Evolutionary conservation across 2,329 filamentous ascomycete genomes (phyloP).

Genomic region (Hypoxylon sp.): DNA sequence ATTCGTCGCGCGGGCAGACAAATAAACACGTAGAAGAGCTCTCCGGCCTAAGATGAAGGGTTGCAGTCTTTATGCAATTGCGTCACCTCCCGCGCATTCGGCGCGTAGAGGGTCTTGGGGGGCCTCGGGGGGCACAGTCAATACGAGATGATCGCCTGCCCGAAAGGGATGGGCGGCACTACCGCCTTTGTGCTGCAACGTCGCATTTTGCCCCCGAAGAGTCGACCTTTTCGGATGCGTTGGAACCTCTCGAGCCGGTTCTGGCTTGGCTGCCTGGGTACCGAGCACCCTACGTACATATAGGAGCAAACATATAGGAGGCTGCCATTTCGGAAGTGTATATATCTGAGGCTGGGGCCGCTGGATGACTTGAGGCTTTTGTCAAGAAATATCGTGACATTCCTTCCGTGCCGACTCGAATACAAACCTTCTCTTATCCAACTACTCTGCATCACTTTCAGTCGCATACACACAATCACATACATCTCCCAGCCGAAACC

Average conservation of each 20-base stretch:
- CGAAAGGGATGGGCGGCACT: constrained; percentile 6
- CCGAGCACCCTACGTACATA: no score
- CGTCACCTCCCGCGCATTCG: constrained; percentile 16
- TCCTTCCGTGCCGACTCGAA: not conserved
- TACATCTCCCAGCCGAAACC: not conserved
- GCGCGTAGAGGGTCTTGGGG: constrained; percentile 14
- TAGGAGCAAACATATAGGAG: no score
- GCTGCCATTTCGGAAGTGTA: not conserved
- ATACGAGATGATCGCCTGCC: constrained; percentile 35
- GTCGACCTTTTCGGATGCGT: constrained; percentile 7
- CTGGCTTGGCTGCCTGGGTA: no score
- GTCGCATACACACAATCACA: not conserved
- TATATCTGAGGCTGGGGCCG: not conserved
- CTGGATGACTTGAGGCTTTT: not conserved
- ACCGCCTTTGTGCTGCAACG: constrained; percentile 17
- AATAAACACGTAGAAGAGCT: constrained; percentile 12
- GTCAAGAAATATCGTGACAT: not conserved
- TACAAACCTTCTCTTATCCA: no score
- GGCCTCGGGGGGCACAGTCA: not conserved
- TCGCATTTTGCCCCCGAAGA: constrained; percentile 19
- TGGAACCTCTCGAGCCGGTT: constrained; percentile 7
- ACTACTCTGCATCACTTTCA: not conserved
- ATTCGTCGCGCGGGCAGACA: not conserved
- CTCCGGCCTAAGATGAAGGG: constrained; percentile 13
- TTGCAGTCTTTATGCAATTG: constrained; percentile 16